Conservation (phyloP, 1,284 basidiomycete genomes). For the Papiliotrema nemorosa region DNA sequence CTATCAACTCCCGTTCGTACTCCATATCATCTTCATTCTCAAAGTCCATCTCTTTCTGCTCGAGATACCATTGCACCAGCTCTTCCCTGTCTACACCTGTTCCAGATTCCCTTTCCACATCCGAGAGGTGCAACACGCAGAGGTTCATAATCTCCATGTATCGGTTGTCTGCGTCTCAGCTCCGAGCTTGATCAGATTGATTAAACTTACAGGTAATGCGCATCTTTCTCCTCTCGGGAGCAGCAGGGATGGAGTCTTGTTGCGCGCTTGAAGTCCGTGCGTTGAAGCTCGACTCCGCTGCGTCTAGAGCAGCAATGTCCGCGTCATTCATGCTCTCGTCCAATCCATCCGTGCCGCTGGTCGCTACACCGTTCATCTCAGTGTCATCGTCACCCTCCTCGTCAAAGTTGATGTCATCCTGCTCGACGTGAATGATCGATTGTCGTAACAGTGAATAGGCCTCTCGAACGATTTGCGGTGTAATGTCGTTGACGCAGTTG, state of each 20-base stretch:
- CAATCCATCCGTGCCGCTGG: slow-evolving; percentile 20
- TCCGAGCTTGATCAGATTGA: background rate
- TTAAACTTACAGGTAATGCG: slow-evolving; percentile 64
- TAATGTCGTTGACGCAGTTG: slow-evolving; percentile 89
- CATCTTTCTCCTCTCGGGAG: slow-evolving; percentile 66
- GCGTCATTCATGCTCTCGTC: slow-evolving; percentile 56
- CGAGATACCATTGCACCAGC: slow-evolving; percentile 94
- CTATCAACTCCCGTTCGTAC: slow-evolving; percentile 82
- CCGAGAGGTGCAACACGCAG: slow-evolving; percentile 70
- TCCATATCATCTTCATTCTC: slow-evolving; percentile 85
- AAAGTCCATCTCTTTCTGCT: slow-evolving; percentile 78
- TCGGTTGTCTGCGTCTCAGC: slow-evolving; percentile 62
- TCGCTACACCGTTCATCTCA: slow-evolving; percentile 43
- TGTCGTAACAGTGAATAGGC: slow-evolving; percentile 90
- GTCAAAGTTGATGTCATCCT: slow-evolving; percentile 97
- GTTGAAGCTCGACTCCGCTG: slow-evolving; percentile 41
- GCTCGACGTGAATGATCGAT: slow-evolving; percentile 98
- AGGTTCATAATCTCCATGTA: slow-evolving; percentile 88
- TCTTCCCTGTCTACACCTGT: slow-evolving; percentile 81
- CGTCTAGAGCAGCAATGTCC: slow-evolving; percentile 54
- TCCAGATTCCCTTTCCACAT: slow-evolving; percentile 71
- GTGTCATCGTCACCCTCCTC: slow-evolving; percentile 76
- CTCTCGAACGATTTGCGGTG: slow-evolving; percentile 88
- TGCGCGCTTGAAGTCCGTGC: slow-evolving; percentile 24
- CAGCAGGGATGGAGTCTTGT: slow-evolving; percentile 31